These are phyloP conservation scores for Spergularia marina DNA, from an alignment of 148 eudicot genomes.

Conservation along the genomic window DNA sequence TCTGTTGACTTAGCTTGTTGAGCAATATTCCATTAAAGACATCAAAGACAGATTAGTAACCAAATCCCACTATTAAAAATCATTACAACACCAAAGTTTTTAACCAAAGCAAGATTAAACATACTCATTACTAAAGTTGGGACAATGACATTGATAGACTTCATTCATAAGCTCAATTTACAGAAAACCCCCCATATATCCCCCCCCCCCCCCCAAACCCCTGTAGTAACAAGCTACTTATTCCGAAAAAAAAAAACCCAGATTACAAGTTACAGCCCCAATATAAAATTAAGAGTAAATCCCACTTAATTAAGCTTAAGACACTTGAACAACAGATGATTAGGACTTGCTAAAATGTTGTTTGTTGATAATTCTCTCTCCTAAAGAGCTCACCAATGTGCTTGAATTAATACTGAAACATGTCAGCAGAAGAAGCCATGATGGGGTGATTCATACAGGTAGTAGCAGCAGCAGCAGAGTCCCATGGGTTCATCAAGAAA, in stretches of 20 bases:
- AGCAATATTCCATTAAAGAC: neutral
- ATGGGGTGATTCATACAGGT: conserved; percentile 43
- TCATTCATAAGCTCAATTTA: conserved; percentile 27
- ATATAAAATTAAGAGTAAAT: neutral
- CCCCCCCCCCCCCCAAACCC: neutral
- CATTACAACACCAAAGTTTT: too few relatives aligned
- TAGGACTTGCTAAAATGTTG: neutral
- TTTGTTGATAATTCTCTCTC: neutral
- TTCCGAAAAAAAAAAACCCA: conserved; percentile 3
- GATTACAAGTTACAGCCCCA: neutral
- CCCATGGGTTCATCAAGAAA: conserved; percentile 40
- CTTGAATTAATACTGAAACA: conserved; percentile 34
- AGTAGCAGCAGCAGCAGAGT: conserved; percentile 17
- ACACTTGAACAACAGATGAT: conserved; percentile 4
- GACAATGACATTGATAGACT: conserved; percentile 8
- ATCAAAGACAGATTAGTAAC: neutral
- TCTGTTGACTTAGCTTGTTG: conserved; percentile 7
- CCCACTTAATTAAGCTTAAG: conserved; percentile 5
- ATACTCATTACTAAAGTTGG: neutral
- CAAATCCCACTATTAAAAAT: neutral
- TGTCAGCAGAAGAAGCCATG: conserved; percentile 50
- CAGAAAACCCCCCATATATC: neutral
- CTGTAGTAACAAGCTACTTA: conserved; percentile 24
- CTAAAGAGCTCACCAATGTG: neutral
- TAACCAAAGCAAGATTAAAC: too few relatives aligned